These are phyloP conservation scores for Chalciporus piperatus DNA, from an alignment of 768 basidiomycete genomes.

Conservation along the genomic window DNA sequence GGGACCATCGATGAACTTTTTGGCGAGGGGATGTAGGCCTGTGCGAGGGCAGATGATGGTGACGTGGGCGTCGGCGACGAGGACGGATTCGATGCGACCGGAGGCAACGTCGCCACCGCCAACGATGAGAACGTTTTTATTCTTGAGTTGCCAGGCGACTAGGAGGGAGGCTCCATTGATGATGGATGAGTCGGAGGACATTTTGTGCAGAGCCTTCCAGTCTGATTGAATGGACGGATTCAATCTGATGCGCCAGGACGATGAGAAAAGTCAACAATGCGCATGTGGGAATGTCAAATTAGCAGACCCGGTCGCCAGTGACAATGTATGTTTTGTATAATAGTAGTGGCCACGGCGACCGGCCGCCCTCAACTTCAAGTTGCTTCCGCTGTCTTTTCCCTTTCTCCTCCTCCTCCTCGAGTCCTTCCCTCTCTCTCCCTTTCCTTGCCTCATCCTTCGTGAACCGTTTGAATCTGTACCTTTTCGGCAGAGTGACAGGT, in stretches of 20 bases:
- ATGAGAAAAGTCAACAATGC: too few species aligned
- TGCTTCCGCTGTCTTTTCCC: neutral
- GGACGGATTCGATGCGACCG: conserved; percentile 80
- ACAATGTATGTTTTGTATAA: too few species aligned
- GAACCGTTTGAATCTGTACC: neutral
- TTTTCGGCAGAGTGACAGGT: neutral
- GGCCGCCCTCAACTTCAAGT: neutral
- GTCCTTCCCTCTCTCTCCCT: neutral
- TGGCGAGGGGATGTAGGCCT: conserved; percentile 63
- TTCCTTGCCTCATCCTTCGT: neutral
- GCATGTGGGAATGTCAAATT: neutral
- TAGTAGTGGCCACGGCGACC: conserved; percentile 23
- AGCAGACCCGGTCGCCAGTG: neutral
- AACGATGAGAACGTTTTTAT: conserved; percentile 82
- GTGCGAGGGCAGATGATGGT: conserved; percentile 70
- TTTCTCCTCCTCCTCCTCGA: neutral
- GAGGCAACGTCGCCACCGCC: conserved; percentile 94
- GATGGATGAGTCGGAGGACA: conserved; percentile 12
- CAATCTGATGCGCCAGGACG: too few species aligned
- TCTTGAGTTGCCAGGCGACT: conserved; percentile 89
- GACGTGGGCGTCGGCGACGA: conserved; percentile 75
- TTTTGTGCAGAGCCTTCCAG: neutral
- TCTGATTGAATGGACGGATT: too few species aligned
- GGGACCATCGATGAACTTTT: conserved; percentile 45
- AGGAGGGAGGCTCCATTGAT: conserved; percentile 72